Conservation (phyloP, 2,329 filamentous ascomycete species). For the Microcera coccophila region DNA sequence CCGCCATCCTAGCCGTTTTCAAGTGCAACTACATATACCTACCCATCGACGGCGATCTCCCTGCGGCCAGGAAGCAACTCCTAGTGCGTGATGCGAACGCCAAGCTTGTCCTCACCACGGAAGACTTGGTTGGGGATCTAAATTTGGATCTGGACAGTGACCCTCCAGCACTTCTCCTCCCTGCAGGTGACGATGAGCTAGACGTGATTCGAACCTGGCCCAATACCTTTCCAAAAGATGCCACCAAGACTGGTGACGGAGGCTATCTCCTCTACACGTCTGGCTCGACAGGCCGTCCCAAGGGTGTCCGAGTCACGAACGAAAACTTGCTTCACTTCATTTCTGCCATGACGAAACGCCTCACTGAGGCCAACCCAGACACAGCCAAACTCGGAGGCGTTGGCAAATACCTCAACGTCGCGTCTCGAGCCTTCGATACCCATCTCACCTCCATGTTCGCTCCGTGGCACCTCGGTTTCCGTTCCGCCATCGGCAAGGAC, state of each 20-base stretch:
- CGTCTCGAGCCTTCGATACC: conserved; percentile 23
- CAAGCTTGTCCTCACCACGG: conserved; percentile 46
- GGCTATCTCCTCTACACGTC: conserved; percentile 64
- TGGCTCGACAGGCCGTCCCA: conserved; percentile 63
- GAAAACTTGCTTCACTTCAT: conserved; percentile 40
- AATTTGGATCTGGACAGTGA: conserved; percentile 2
- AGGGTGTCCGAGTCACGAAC: conserved; percentile 61
- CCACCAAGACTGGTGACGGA: conserved; percentile 29
- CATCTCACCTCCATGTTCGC: conserved; percentile 25
- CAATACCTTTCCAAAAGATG: background rate
- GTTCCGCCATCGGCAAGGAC: background rate
- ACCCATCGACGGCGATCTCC: conserved; percentile 59
- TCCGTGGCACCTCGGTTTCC: background rate
- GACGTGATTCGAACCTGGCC: background rate
- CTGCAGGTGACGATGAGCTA: background rate
- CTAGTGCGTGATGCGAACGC: conserved; percentile 57
- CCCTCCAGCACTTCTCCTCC: background rate
- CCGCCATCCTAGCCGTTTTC: conserved; percentile 60
- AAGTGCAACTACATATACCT: conserved; percentile 62
- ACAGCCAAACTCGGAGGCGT: conserved; percentile 16
- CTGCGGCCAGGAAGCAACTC: conserved; percentile 55
- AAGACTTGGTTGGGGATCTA: conserved; percentile 9
- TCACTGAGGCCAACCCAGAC: conserved; percentile 9
- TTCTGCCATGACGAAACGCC: conserved; percentile 1
- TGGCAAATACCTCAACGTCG: conserved; percentile 24